phyloP scores from a whole-genome alignment of 2,329 filamentous ascomycete genomes.

The Apiospora aurea region DNA sequence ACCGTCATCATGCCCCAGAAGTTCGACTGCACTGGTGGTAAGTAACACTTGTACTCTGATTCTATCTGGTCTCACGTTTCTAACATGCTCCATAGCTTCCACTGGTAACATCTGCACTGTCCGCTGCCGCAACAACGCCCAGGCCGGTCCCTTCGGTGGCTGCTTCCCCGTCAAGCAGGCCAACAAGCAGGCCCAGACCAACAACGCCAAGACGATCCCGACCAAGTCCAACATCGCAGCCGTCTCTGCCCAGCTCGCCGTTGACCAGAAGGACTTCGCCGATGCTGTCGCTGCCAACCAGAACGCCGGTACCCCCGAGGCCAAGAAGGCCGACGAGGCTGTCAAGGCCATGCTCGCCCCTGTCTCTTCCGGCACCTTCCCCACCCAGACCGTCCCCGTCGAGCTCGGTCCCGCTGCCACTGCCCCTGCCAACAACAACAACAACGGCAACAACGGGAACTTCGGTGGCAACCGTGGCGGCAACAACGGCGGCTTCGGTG shows the following conservation, averaged over 20 bases:
- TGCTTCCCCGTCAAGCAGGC: conserved; percentile 65
- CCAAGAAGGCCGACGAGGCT: conserved; percentile 47
- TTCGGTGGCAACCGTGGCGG: conserved; percentile 25
- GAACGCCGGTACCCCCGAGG: conserved; percentile 45
- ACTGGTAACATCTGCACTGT: conserved; percentile 66
- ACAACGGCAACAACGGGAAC: conserved; percentile 30
- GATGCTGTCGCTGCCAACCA: conserved; percentile 54
- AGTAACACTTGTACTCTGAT: conserved; percentile 32
- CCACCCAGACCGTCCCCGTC: conserved; percentile 43
- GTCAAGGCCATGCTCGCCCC: conserved; percentile 43
- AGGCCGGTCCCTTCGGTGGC: conserved; percentile 63
- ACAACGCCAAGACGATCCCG: conserved; percentile 52
- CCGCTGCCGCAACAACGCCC: conserved; percentile 64
- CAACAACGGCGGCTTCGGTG: conserved; percentile 26
- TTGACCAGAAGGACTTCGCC: conserved; percentile 59
- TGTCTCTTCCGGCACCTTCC: conserved; percentile 40
- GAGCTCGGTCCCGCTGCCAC: conserved; percentile 28
- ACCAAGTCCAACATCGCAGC: conserved; percentile 54
- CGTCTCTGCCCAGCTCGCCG: conserved; percentile 55
- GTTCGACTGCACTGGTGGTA: conserved; percentile 59
- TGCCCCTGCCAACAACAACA: conserved; percentile 30
- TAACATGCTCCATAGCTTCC: conserved; percentile 45
- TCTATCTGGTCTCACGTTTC: background rate
- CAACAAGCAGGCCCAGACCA: conserved; percentile 50
- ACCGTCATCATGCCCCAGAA: conserved; percentile 59